Evolutionary conservation across 495 filamentous ascomycete genomes (phyloP).

Genomic region (Glarea lozoyensis): DNA sequence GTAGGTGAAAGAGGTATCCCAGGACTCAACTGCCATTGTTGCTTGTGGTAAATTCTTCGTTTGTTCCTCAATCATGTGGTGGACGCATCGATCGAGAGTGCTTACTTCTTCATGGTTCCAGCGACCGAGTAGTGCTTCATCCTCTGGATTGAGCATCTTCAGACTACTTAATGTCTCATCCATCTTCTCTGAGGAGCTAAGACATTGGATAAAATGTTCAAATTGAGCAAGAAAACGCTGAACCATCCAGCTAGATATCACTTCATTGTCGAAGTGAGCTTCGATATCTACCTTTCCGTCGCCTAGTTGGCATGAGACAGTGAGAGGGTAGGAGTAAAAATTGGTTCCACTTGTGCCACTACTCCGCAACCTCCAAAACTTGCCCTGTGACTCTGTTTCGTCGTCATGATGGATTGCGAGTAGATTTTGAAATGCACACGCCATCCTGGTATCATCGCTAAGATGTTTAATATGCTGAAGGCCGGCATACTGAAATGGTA

Average conservation of each 20-base stretch:
- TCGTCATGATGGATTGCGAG: conserved; percentile 39
- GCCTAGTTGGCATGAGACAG: conserved; percentile 1
- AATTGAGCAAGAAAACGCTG: background rate
- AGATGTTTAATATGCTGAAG: conserved; percentile 60
- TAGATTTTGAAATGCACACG: conserved; percentile 56
- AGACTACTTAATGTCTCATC: background rate
- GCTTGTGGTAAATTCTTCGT: conserved; percentile 6
- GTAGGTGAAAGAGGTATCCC: conserved; percentile 30
- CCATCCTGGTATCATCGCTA: conserved; percentile 50
- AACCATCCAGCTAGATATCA: conserved; percentile 2
- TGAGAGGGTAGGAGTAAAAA: conserved; percentile 1
- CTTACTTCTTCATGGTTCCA: conserved; percentile 14
- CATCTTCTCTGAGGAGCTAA: background rate
- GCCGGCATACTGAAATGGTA: conserved; percentile 58
- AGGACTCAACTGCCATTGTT: conserved; percentile 11
- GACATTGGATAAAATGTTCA: background rate
- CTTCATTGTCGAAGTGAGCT: background rate
- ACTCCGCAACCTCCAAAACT: conserved; percentile 1
- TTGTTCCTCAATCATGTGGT: conserved; percentile 39
- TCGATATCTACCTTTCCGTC: background rate
- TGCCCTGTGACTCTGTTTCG: background rate
- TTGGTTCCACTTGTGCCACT: conserved; percentile 2
- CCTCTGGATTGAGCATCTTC: background rate
- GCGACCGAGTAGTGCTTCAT: background rate
- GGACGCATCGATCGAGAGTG: conserved; percentile 27